Conservation (phyloP, 1,284 basidiomycete genomes). For the Chiua sp. region DNA sequence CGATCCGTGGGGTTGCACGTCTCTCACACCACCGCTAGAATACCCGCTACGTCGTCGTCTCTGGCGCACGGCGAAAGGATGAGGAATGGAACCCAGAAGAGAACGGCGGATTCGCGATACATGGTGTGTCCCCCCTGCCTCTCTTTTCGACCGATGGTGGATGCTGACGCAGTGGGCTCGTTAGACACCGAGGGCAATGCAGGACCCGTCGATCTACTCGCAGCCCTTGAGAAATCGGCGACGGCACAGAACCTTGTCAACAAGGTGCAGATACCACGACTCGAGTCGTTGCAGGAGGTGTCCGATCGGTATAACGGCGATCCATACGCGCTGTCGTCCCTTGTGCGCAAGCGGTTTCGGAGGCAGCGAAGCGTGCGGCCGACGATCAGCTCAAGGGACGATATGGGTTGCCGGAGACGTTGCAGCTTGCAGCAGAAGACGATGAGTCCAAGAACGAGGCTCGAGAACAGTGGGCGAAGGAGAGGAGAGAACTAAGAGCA, state of each 20-base stretch:
- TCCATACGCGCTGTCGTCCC: slow-evolving; percentile 81
- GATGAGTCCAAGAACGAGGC: slow-evolving; percentile 60
- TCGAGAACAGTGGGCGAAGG: slow-evolving; percentile 63
- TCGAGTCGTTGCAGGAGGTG: slow-evolving; percentile 77
- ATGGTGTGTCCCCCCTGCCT: slow-evolving; percentile 56
- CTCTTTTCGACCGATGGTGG: neutral
- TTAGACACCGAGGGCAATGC: slow-evolving; percentile 76
- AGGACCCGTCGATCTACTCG: slow-evolving; percentile 78
- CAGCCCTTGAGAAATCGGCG: slow-evolving; percentile 86
- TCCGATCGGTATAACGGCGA: slow-evolving; percentile 82
- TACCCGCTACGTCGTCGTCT: slow-evolving; percentile 91
- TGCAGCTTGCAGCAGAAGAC: slow-evolving; percentile 66
- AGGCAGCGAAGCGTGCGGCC: slow-evolving; percentile 63
- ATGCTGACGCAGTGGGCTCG: neutral
- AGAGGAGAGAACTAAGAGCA: slow-evolving; percentile 47
- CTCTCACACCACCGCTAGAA: slow-evolving; percentile 53
- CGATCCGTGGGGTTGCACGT: neutral
- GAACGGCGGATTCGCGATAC: slow-evolving; percentile 90
- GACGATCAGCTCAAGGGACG: slow-evolving; percentile 74
- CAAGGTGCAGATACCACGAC: slow-evolving; percentile 74
- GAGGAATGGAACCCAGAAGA: slow-evolving; percentile 97
- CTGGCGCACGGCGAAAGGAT: slow-evolving; percentile 89
- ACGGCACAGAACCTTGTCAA: slow-evolving; percentile 75
- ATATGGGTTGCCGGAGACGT: slow-evolving; percentile 73
- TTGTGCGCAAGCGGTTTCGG: slow-evolving; percentile 84